Evolutionary conservation across 2,329 filamentous ascomycete species (phyloP), one percentile per base, ranked within the genome.

Genomic region (Alternaria gansuensis): DNA sequence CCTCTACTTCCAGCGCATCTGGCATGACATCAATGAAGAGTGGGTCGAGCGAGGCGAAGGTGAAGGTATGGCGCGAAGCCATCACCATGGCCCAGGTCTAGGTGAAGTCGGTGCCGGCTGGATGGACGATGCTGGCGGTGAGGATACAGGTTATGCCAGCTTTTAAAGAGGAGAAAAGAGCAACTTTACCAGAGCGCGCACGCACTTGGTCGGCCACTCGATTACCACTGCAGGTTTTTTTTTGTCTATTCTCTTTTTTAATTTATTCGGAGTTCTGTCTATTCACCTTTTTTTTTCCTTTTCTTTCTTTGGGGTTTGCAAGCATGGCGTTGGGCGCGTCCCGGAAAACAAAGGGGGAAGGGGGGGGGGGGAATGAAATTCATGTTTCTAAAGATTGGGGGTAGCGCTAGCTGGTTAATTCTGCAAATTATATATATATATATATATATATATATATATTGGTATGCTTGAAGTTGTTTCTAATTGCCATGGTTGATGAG

Each of bases 1-100:
- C 56, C 86, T 88, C 73, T 98, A 97, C 76, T 96, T 99, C 71
- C 84, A 93, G 68, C 87, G 88, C 55, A 97, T 99, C 52, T 89
- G 95, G 81, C 87, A 86, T 68, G 93, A 98, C 63, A 85, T 94
- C 51, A 82, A 81, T 41, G 75, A 78, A 48, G 78, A 79, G 26
- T 80, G 77, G 75, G 77, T 79, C 4, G 77, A 81, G 65, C 70
- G 79, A 31, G 78, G 79, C 31, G 77, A 81, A 52, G 76, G 78
- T 21, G 74, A 79, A 52, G 74, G 78, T 24, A 75, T 77, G 74
- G 63, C 72, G 29, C 71, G 71, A 44, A 65, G 70, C 55, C 64
- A 69, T 28, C 62, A 70, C 33, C 67, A 74, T 44, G 71, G 74
- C n/a, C 71, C 73, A 7, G 76, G 77, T 5, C 61, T 75, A 23